Base-by-base conservation (phyloP, 805 yeast species). In the Wickerhamiella domercqiae region DNA sequence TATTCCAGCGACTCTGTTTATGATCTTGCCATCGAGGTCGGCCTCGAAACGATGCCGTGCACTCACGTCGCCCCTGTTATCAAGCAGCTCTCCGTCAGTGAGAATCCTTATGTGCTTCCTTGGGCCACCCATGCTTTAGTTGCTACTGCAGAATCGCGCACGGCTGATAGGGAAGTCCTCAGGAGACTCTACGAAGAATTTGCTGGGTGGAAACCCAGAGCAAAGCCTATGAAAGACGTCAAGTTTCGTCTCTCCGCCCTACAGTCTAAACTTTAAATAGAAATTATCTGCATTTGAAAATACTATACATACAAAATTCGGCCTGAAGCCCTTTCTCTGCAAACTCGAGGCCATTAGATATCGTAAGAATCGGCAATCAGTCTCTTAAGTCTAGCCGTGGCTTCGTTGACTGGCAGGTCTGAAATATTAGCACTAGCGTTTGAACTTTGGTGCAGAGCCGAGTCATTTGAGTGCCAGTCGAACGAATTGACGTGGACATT, bases 51-150 rank as follows among this genome's bases (percentile, higher is more conserved):
- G 0, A 70, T 75, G 15, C 53, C 75, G 15, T 58, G 66, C 56
- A 61, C 29, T 62, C 69, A 13, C 16, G 32, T 43, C 1, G 47
- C 58, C 29, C 52, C 53, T 28, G 32, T 41, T 16, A n/a, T n/a
- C n/a, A n/a, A n/a, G n/a, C n/a, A n/a, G n/a, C 48, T 53, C 21
- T 51, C 46, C 21, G 21, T 30, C 7, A 14, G 21, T 17, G 20
- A 9, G 20, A 86, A 87, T 55, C 95, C 95, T 0, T 87, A 70
- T 51, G 73, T 78, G 41, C 60, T 87, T 28, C 97, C 97, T 1
- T 87, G 96, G 95, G 79, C 93, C 49, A 70, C 84, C 60, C 62
- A 94, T 32, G 94, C 95, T 0, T 60, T 87, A 32, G 57, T 84
- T 21, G 75, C 71, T 45, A 93, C 76, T 37, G 67, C 76, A 0